These are phyloP conservation scores for Penicillium bovifimosum DNA, from an alignment of 495 filamentous ascomycete genomes.

Conservation along the genomic window DNA sequence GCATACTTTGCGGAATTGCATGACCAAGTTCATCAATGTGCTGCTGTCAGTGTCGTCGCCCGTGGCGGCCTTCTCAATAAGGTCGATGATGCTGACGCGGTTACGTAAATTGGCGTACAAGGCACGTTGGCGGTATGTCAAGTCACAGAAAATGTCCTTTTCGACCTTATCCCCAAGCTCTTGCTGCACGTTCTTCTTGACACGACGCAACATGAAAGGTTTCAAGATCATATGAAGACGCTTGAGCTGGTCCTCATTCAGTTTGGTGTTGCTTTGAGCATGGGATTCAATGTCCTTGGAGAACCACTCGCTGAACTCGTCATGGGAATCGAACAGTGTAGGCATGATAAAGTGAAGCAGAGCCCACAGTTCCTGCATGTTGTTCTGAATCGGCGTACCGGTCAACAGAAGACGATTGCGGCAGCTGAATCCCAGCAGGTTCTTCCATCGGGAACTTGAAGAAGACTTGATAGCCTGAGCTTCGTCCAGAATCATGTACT, in stretches of 20 bases:
- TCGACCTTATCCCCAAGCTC: conserved; percentile 99
- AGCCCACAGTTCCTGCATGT: conserved; percentile 99
- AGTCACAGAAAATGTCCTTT: conserved; percentile 89
- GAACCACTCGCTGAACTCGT: conserved; percentile 99
- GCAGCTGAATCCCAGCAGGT: conserved; percentile 86
- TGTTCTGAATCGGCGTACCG: conserved; percentile 98
- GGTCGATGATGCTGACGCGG: conserved; percentile 96
- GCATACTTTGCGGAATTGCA: conserved; percentile 99
- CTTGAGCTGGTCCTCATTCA: conserved; percentile 94
- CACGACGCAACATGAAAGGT: conserved; percentile 97
- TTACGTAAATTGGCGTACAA: conserved; percentile 87
- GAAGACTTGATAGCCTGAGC: conserved; percentile 99
- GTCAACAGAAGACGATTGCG: conserved; percentile 92
- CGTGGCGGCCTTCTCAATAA: conserved; percentile 93
- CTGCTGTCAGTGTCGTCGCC: conserved; percentile 93
- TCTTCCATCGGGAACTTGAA: conserved; percentile 94
- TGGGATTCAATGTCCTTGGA: conserved; percentile 99
- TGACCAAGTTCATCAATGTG: conserved; percentile 97
- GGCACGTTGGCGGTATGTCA: conserved; percentile 95
- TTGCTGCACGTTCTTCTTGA: conserved; percentile 99
- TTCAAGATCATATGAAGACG: conserved; percentile 98
- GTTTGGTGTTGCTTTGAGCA: conserved; percentile 95
- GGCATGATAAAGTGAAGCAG: conserved; percentile 99
- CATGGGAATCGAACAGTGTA: conserved; percentile 93
- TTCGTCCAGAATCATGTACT: conserved; percentile 99